Conservation (phyloP, 495 filamentous ascomycete species). For the Penicillium psychrofluorescens region DNA sequence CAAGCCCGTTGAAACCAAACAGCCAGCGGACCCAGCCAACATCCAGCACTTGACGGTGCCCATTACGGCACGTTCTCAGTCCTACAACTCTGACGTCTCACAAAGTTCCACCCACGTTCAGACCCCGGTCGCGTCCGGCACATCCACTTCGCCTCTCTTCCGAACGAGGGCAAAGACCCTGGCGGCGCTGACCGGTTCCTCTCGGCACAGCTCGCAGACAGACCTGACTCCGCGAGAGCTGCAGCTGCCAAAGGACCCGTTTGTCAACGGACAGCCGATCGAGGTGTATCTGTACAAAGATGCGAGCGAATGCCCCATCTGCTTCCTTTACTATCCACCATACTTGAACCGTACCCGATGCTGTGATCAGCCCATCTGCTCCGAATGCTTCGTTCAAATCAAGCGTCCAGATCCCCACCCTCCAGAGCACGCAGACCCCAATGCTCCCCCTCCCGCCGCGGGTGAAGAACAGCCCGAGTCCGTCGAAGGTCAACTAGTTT, state of each 20-base stretch:
- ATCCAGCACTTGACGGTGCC: conserved; percentile 67
- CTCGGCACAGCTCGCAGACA: conserved; percentile 57
- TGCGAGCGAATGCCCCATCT: conserved; percentile 87
- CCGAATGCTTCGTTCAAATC: conserved; percentile 98
- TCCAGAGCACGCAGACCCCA: conserved; percentile 67
- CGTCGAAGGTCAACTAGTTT: conserved; percentile 64
- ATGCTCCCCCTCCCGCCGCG: conserved; percentile 34
- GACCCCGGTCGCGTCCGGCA: conserved; percentile 45
- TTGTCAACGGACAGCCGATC: conserved; percentile 83
- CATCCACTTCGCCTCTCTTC: conserved; percentile 58
- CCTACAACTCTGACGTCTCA: conserved; percentile 61
- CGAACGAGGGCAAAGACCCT: conserved; percentile 73
- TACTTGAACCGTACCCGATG: conserved; percentile 94
- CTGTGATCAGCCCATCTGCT: conserved; percentile 95
- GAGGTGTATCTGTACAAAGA: conserved; percentile 93
- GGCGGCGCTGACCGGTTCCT: conserved; percentile 66
- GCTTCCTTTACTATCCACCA: conserved; percentile 91
- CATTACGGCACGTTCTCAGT: conserved; percentile 66
- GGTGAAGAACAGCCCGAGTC: conserved; percentile 27
- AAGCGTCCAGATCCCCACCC: conserved; percentile 94
- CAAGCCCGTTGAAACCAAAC: conserved; percentile 34
- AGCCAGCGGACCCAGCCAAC: conserved; percentile 33
- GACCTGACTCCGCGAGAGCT: conserved; percentile 74
- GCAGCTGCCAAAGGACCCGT: conserved; percentile 72
- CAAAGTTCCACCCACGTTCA: conserved; percentile 39